A percentile compares a stretch with the other conserved stretches of the same genome.
Conservation (phyloP, 2,329 filamentous ascomycete species). For the Neonectria punicea region DNA sequence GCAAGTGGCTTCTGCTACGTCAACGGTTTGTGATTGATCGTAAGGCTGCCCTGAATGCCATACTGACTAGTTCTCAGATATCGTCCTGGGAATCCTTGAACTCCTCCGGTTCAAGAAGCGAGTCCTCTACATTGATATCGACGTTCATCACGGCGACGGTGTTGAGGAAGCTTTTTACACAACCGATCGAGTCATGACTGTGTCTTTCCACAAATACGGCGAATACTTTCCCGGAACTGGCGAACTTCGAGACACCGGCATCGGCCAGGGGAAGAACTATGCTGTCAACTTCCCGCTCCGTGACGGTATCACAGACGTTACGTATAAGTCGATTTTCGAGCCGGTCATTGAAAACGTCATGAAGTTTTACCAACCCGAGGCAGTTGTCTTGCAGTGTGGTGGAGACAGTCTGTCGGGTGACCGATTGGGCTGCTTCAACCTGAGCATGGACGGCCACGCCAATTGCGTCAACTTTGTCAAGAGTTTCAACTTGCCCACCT, state of each 20-base stretch:
- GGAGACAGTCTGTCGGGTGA: slow-evolving; percentile 96
- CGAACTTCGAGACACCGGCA: slow-evolving; percentile 85
- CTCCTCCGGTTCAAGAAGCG: slow-evolving; percentile 90
- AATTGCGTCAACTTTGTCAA: slow-evolving; percentile 95
- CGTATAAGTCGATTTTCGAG: slow-evolving; percentile 92
- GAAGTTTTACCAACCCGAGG: slow-evolving; percentile 87
- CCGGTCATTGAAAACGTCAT: slow-evolving; percentile 89
- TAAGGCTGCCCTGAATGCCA: not conserved
- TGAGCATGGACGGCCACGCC: slow-evolving; percentile 96
- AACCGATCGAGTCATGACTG: slow-evolving; percentile 90
- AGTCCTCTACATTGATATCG: slow-evolving; percentile 97
- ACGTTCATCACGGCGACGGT: slow-evolving; percentile 93
- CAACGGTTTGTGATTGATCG: slow-evolving; percentile 72
- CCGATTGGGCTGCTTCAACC: slow-evolving; percentile 93
- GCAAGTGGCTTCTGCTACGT: slow-evolving; percentile 98
- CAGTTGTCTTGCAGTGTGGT: slow-evolving; percentile 95
- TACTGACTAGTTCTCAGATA: slow-evolving; percentile 67
- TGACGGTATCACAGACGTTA: slow-evolving; percentile 89
- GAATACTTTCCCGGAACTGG: slow-evolving; percentile 96
- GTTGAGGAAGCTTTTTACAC: slow-evolving; percentile 95
- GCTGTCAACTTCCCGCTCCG: slow-evolving; percentile 91
- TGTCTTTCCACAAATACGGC: slow-evolving; percentile 96
- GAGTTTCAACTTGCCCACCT: slow-evolving; percentile 81
- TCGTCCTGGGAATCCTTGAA: slow-evolving; percentile 94
- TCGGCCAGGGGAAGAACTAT: slow-evolving; percentile 89